A percentile compares a stretch with the other conserved stretches of the same genome.
phyloP scores from a whole-genome alignment of 768 basidiomycete species.

The Trametes villosa region DNA sequence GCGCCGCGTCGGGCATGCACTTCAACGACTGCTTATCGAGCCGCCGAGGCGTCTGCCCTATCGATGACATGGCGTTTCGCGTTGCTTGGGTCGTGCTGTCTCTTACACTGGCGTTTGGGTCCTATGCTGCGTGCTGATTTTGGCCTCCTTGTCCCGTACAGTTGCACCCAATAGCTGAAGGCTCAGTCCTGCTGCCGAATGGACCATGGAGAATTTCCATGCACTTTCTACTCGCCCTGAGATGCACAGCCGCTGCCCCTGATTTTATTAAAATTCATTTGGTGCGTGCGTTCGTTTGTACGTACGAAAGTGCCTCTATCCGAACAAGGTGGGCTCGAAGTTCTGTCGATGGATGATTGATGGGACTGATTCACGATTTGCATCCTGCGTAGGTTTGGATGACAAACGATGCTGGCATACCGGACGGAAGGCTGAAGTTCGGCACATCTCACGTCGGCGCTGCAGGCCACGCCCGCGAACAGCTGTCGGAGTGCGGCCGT shows the following conservation, averaged over 20 bases:
- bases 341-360: not conserved
- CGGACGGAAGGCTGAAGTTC: not conserved
- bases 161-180: no score
- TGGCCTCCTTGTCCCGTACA: no score
- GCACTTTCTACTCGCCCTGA: not conserved
- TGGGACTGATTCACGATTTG: constrained; percentile 2
- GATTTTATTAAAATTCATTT: constrained; percentile 9
- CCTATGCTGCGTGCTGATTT: no score
- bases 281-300: no score
- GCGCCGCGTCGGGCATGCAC: no score
- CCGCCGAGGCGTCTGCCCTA: no score
- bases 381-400: not conserved
- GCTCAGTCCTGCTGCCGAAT: not conserved
- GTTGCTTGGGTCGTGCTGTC: not conserved
- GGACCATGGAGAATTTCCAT: not conserved
- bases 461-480: not conserved
- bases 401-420: constrained; percentile 9
- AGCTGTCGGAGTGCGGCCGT: not conserved
- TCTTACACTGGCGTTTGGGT: no score
- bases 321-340: not conserved
- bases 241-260: constrained; percentile 15
- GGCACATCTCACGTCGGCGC: not conserved
- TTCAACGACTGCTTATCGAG: no score
- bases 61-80: no score
- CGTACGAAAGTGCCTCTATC: not conserved